Conservation (phyloP, 257 asterid species). For the Ajuga chamaepitys region DNA sequence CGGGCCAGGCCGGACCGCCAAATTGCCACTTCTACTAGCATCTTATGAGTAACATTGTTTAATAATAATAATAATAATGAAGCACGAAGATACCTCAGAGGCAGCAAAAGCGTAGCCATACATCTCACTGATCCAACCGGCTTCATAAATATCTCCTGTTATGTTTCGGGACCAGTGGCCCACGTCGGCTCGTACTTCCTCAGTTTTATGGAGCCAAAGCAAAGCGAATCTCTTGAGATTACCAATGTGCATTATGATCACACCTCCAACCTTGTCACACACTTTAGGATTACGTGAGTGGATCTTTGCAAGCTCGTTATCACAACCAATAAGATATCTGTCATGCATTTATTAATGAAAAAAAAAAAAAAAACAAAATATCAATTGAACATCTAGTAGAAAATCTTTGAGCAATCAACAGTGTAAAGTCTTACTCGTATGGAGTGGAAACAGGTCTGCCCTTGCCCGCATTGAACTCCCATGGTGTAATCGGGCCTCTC, state of each 20-base stretch:
- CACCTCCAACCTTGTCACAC: slow-evolving; percentile 97
- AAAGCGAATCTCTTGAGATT: slow-evolving; percentile 76
- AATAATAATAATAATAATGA: neutral
- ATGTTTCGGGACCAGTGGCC: slow-evolving; percentile 81
- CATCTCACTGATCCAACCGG: slow-evolving; percentile 99
- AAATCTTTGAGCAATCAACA: neutral
- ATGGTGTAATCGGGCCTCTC: slow-evolving; percentile 91
- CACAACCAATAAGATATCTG: slow-evolving; percentile 96
- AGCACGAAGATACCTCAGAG: slow-evolving; percentile 62
- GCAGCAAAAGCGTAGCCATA: slow-evolving; percentile 98
- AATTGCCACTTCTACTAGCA: too few relatives aligned
- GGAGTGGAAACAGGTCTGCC: slow-evolving; percentile 92
- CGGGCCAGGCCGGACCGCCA: too few relatives aligned
- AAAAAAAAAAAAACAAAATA: too few relatives aligned
- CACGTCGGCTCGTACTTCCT: slow-evolving; percentile 85
- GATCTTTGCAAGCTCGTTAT: slow-evolving; percentile 80
- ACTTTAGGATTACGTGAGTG: slow-evolving; percentile 85
- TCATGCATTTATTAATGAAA: neutral
- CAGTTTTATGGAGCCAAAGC: slow-evolving; percentile 93
- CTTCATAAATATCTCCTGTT: slow-evolving; percentile 88
- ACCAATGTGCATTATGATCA: slow-evolving; percentile 74
- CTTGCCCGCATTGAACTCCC: slow-evolving; percentile 86
- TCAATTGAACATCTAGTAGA: neutral
- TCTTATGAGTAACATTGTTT: too few relatives aligned
- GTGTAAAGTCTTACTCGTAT: slow-evolving; percentile 56